phyloP scores from a whole-genome alignment of 2,329 filamentous ascomycete genomes.

The Aspergillus arachidicola region DNA sequence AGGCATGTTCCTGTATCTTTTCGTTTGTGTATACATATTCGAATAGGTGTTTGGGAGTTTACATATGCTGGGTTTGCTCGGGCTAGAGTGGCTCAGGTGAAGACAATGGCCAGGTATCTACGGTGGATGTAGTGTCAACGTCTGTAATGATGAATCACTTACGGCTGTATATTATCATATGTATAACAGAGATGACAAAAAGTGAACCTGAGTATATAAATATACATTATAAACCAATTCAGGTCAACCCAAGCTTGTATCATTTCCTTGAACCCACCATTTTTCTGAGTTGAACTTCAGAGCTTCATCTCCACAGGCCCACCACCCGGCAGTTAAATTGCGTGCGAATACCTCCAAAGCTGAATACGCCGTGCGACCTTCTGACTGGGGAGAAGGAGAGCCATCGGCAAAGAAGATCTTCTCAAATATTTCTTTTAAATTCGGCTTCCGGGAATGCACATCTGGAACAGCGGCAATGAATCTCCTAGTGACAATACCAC shows the following conservation, averaged over 20 bases:
- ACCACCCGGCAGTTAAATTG: constrained; percentile 63
- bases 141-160: background rate
- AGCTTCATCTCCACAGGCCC: constrained; percentile 64
- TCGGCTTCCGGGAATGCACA: constrained; percentile 67
- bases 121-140: background rate
- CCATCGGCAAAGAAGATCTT: constrained; percentile 41
- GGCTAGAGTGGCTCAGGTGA: background rate
- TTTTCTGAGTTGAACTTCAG: constrained; percentile 60
- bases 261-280: constrained; percentile 49
- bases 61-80: background rate
- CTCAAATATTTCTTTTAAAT: constrained; percentile 59
- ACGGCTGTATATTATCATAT: background rate
- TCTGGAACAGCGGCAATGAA: constrained; percentile 63
- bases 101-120: background rate
- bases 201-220: background rate
- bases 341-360: constrained; percentile 65
- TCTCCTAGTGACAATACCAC: constrained; percentile 41
- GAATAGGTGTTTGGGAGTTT: background rate
- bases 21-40: background rate
- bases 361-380: constrained; percentile 39
- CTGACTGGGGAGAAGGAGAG: background rate
- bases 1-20: background rate
- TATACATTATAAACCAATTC: background rate
- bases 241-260: background rate
- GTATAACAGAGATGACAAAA: background rate